Evolutionary conservation across 2,329 filamentous ascomycete genomes (phyloP).

Genomic region (Trichoderma pleuroti): DNA sequence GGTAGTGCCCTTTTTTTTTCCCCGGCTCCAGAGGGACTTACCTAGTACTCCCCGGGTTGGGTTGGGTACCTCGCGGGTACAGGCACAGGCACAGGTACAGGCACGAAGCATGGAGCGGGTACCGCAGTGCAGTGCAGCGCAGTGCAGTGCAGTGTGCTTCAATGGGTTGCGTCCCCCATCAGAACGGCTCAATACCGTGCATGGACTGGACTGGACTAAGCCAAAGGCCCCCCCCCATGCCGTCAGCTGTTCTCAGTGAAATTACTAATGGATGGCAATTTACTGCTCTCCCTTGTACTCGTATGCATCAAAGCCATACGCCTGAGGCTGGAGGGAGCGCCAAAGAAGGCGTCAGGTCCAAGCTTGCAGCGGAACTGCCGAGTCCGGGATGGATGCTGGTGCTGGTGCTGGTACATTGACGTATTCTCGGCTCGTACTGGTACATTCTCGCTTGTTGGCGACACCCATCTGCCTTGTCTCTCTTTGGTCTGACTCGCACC

Average conservation of each 20-base stretch:
- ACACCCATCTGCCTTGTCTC: background rate
- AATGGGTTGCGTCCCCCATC: background rate
- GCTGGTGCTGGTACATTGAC: too few species aligned
- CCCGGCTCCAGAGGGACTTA: background rate
- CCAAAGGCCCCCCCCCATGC: background rate
- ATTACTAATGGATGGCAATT: background rate
- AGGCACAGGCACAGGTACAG: background rate
- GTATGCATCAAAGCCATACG: background rate
- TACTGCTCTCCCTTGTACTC: background rate
- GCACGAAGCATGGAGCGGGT: background rate
- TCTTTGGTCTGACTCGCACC: background rate
- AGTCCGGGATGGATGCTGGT: background rate
- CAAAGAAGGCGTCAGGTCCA: background rate
- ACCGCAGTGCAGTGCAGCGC: background rate
- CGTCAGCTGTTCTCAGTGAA: background rate
- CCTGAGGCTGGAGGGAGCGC: background rate
- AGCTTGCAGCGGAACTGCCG: constrained; percentile 8
- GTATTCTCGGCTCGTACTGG: background rate
- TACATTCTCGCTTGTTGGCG: background rate
- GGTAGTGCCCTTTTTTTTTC: background rate
- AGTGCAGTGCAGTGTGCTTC: background rate
- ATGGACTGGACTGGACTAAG: background rate
- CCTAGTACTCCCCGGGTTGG: background rate
- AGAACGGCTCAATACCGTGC: background rate
- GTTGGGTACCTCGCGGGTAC: background rate